phyloP scores from a whole-genome alignment of 129 eudicot species.

The Arctium lappa region DNA sequence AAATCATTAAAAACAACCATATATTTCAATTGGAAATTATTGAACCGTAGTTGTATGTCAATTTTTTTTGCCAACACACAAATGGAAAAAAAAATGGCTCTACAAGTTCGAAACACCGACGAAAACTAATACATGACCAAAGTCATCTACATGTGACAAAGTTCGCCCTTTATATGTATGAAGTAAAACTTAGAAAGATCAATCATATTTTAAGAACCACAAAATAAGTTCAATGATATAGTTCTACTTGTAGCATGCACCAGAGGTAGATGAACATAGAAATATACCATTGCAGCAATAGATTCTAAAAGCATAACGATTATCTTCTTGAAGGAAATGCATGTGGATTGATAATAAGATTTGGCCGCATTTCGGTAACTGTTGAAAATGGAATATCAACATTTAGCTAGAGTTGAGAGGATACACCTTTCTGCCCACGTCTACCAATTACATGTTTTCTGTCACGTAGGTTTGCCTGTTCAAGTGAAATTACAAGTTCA shows the following conservation, averaged over 20 bases:
- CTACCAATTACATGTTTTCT: conserved; percentile 92
- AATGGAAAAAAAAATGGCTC: background rate
- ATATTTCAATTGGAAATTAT: background rate
- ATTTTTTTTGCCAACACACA: no score
- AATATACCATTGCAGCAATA: conserved; percentile 86
- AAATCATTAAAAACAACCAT: no score
- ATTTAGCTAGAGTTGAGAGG: conserved; percentile 94
- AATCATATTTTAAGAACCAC: background rate
- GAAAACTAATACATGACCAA: no score
- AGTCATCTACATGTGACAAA: no score
- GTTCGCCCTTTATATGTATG: no score
- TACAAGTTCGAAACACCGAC: background rate
- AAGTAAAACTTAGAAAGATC: background rate
- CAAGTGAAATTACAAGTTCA: background rate
- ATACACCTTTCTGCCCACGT: conserved; percentile 99
- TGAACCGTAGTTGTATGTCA: background rate
- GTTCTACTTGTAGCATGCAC: background rate
- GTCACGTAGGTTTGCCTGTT: conserved; percentile 78
- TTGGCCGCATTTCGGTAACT: conserved; percentile 87
- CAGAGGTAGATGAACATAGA: background rate
- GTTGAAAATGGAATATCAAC: conserved; percentile 91
- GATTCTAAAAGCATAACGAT: conserved; percentile 98
- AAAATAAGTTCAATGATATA: background rate
- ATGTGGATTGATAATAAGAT: conserved; percentile 94
- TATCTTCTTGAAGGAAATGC: conserved; percentile 99